Base-by-base conservation (phyloP, 148 eudicot species). In the Agrostemma githago region DNA sequence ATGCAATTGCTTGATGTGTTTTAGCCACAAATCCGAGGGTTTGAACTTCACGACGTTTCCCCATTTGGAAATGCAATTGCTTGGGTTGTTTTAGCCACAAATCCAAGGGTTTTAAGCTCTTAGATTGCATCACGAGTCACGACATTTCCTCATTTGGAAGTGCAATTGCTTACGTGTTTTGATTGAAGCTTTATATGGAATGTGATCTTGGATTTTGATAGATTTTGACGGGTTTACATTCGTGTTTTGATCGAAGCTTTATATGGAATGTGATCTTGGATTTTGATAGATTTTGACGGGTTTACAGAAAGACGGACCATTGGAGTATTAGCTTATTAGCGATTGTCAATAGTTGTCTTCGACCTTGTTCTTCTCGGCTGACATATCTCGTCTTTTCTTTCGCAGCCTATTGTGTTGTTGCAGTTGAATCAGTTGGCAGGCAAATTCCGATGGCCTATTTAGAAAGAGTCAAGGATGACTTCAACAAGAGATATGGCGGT, bases 371-470 rank as follows among this genome's bases (percentile, higher is more conserved):
- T 56, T 20, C 19, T 73, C 61, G 17, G 19, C 21, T 62, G 54
- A 46, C 58, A 20, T 60, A 4, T 40, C 58, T 68, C 59, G 19
- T 60, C 15, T 73, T 80, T 34, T 69, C 19, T 26, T 77, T 77
- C 70, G 76, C 85, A 84, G 87, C 85, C 26, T 84, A 73, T 43
- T 84, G 87, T 77, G 87, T 84, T 19, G 87, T 84, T 57, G 87
- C 87, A 62, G 85, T 84, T 72, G 87, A 84, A 60, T 84, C 87
- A 41, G 83, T 80, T 34, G 87, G 87, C 56, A 82, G 83, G 43
- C 87, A 84, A 72, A 81, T 84, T 82, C 87, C 87, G 19, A 84
- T 84, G 83, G 87, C 87, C 3, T 84, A 82, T 63, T 59, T 84
- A 56, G 87, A 84, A 62, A 72, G 85, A 67, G 85, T 84, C 40